phyloP scores from a whole-genome alignment of 805 yeast species.

The Hermanozyma aechmeae region DNA sequence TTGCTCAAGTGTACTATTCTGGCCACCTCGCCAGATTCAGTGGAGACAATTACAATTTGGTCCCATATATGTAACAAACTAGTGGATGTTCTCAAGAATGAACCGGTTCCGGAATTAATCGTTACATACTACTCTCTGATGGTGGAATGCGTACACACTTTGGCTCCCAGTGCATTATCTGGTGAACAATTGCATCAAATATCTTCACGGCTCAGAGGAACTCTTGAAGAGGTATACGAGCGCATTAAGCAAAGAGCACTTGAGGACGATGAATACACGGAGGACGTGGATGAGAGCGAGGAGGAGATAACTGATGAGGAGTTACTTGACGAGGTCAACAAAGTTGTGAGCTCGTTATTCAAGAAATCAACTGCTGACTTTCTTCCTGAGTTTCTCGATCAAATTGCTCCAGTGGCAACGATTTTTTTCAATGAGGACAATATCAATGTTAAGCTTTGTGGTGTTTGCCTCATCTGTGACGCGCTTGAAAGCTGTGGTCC shows the following conservation, averaged over 20 bases:
- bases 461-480: slow-evolving; percentile 73
- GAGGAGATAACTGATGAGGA: slow-evolving; percentile 87
- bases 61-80: slow-evolving; percentile 56
- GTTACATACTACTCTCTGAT: slow-evolving; percentile 72
- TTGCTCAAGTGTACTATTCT: slow-evolving; percentile 55
- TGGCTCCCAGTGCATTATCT: slow-evolving; percentile 57
- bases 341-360: slow-evolving; percentile 63
- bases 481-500: slow-evolving; percentile 73
- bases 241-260: slow-evolving; percentile 66
- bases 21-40: slow-evolving; percentile 44
- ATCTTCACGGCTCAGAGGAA: slow-evolving; percentile 49
- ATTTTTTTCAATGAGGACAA: slow-evolving; percentile 57
- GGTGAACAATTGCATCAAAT: slow-evolving; percentile 46
- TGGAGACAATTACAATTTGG: slow-evolving; percentile 68
- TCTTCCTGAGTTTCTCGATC: slow-evolving; percentile 50
- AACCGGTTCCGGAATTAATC: slow-evolving; percentile 75
- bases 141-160: slow-evolving; percentile 51
- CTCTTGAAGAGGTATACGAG: slow-evolving; percentile 57
- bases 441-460: slow-evolving; percentile 63
- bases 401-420: slow-evolving; percentile 53
- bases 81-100: slow-evolving; percentile 57
- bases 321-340: slow-evolving; percentile 75
- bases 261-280: slow-evolving; percentile 79
- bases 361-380: slow-evolving; percentile 50
- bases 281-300: slow-evolving; percentile 77